Conservation (phyloP, 495 filamentous ascomycete genomes). For the Aspergillus ellipticus region DNA sequence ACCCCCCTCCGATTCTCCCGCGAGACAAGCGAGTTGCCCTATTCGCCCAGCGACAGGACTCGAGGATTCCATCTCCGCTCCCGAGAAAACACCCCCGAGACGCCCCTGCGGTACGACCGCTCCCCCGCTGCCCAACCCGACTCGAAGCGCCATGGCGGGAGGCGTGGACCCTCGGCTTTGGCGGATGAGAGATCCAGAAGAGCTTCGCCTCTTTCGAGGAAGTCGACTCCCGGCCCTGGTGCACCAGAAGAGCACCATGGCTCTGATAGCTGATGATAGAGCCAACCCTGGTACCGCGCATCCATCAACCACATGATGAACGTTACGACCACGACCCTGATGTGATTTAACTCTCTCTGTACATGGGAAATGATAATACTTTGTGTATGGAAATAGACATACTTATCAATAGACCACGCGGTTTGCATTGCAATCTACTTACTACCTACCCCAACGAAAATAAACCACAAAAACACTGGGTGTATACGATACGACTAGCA, state of each 20-base stretch:
- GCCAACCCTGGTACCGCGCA: neutral
- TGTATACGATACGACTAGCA: neutral
- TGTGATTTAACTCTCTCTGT: neutral
- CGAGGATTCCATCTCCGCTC: constrained; percentile 35
- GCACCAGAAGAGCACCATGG: constrained; percentile 13
- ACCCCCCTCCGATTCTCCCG: constrained; percentile 22
- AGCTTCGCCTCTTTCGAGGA: constrained; percentile 29
- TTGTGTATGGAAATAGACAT: neutral
- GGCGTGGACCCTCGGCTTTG: constrained; percentile 28
- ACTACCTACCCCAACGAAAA: neutral
- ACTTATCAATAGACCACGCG: neutral
- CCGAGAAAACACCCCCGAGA: constrained; percentile 39
- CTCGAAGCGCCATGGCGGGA: constrained; percentile 17
- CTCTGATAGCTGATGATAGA: constrained; percentile 1
- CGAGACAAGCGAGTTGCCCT: constrained; percentile 26
- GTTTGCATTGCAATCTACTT: neutral
- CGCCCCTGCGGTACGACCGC: constrained; percentile 20
- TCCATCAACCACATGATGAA: neutral
- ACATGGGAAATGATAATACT: neutral
- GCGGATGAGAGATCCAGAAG: constrained; percentile 14
- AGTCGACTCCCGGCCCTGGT: constrained; percentile 14
- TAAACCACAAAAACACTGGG: neutral
- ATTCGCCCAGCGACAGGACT: constrained; percentile 27
- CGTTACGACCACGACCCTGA: neutral
- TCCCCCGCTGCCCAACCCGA: constrained; percentile 22